Evolutionary conservation across 306 rosid species (phyloP), one percentile per base, ranked within the genome.

Genomic region (Luffa acutangula): DNA sequence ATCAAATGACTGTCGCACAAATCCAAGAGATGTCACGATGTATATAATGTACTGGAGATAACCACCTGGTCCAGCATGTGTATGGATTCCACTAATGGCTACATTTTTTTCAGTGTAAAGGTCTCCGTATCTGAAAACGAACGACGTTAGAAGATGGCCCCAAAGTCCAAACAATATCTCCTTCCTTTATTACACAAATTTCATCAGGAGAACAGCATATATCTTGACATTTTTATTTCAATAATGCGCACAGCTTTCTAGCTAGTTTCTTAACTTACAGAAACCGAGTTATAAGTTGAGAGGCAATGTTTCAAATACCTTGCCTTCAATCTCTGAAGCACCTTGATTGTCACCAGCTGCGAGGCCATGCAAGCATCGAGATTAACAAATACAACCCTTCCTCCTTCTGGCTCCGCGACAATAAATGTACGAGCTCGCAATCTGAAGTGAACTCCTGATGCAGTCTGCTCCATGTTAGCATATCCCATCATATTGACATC

Each of bases 1-100:
- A 78, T 94, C 96, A 82, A 94, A 94, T 33, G 98, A 94, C 83
- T 92, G 96, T 8, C 76, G 92, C 83, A 94, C 98, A 82, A 94
- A 94, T 84, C 98, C 98, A 41, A 92, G 86, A 59, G 98, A 94
- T 13, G 98, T 94, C 69, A 94, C 85, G 81, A 94, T 83, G 82
- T 94, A 94, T 17, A 91, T 79, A 81, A 92, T 81, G 82, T 94
- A 91, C 85, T 94, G 98, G 31, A 94, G 97, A 88, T 92, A 94
- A 77, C 98, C 98, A 76, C 98, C 98, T n/a, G 98, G 98, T 21
- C 96, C 98, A 49, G 96, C 93, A 78, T 94, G 98, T 21, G 97
- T 94, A 84, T 94, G 98, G 84, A 89, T 92, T 84, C 97, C 98
- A 82, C 97, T 94, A 78, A 94, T 92, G 70, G 93, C 98, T 48